Percentiles rank a stretch among this genome's conserved stretches.
These are phyloP conservation scores for Dioscorea cayenensis DNA, from an alignment of 116 monocot genomes.

Conservation along the genomic window DNA sequence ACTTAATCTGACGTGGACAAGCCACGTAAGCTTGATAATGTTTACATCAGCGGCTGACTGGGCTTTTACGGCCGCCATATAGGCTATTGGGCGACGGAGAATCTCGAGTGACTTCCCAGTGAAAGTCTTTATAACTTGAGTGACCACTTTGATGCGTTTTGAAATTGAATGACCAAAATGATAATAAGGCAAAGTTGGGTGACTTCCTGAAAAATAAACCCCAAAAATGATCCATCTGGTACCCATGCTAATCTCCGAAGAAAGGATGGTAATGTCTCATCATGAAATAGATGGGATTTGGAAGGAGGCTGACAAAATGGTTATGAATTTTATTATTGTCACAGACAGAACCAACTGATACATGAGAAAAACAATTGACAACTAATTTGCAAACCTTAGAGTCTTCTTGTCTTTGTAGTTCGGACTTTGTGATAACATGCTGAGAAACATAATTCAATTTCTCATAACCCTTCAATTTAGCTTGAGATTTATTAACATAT, in stretches of 20 bases:
- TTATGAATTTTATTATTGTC: background rate
- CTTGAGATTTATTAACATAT: constrained; percentile 61
- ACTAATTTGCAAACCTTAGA: constrained; percentile 42
- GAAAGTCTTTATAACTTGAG: too few relatives aligned
- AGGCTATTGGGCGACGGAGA: too few relatives aligned
- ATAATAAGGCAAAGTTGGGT: too few relatives aligned
- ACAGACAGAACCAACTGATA: background rate
- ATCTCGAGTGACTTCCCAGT: too few relatives aligned
- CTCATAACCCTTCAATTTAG: constrained; percentile 50
- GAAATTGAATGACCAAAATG: too few relatives aligned
- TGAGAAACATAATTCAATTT: constrained; percentile 80
- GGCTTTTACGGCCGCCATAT: too few relatives aligned
- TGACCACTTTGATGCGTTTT: too few relatives aligned
- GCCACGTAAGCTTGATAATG: too few relatives aligned
- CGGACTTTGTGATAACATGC: constrained; percentile 58
- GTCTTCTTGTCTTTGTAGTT: constrained; percentile 53
- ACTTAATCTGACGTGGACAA: too few relatives aligned
- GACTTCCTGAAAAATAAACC: too few relatives aligned
- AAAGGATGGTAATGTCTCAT: constrained; percentile 94
- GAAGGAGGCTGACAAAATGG: constrained; percentile 27
- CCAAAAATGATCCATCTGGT: constrained; percentile 97
- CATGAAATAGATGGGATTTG: constrained; percentile 82
- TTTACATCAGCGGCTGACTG: too few relatives aligned
- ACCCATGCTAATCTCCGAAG: constrained; percentile 89
- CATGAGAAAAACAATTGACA: background rate